These are phyloP conservation scores for Puccinia horiana DNA, from an alignment of 1,284 basidiomycete species.

Conservation along the genomic window DNA sequence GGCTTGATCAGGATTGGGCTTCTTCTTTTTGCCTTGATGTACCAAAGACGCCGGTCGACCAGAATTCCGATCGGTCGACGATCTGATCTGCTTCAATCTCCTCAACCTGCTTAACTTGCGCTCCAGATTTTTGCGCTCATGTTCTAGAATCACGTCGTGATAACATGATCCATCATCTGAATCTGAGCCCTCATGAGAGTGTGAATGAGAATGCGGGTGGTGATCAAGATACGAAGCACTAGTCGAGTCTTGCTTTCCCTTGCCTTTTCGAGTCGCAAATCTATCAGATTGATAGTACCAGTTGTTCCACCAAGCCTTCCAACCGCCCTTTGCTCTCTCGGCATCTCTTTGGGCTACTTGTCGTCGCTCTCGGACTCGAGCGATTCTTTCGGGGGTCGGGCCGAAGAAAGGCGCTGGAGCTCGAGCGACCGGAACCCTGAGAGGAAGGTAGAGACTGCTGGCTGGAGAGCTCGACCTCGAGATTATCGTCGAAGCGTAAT, in stretches of 20 bases:
- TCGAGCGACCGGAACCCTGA: conserved; percentile 33
- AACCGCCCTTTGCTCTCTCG: conserved; percentile 41
- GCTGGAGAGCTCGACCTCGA: conserved; percentile 42
- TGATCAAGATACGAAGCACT: not conserved
- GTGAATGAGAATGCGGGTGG: not conserved
- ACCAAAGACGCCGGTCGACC: not conserved
- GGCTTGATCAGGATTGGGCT: conserved; percentile 11
- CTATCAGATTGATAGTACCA: conserved; percentile 46
- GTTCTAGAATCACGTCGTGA: conserved; percentile 45
- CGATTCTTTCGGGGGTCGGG: conserved; percentile 36
- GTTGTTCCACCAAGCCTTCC: conserved; percentile 48
- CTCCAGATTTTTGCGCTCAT: conserved; percentile 44
- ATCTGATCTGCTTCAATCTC: not conserved
- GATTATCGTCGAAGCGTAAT: conserved; percentile 16
- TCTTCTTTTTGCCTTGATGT: not conserved
- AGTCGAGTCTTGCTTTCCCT: not conserved
- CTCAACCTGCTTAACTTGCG: conserved; percentile 35
- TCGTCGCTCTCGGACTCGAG: conserved; percentile 32
- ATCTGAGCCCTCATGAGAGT: not conserved
- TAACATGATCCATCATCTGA: conserved; percentile 47
- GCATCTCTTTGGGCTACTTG: conserved; percentile 44
- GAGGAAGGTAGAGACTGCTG: conserved; percentile 38
- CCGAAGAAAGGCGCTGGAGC: conserved; percentile 48
- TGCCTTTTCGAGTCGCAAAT: conserved; percentile 23
- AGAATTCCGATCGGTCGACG: not conserved